Conservation (phyloP, 73 alveolate genomes). For the Tetrahymena malaccensis region DNA sequence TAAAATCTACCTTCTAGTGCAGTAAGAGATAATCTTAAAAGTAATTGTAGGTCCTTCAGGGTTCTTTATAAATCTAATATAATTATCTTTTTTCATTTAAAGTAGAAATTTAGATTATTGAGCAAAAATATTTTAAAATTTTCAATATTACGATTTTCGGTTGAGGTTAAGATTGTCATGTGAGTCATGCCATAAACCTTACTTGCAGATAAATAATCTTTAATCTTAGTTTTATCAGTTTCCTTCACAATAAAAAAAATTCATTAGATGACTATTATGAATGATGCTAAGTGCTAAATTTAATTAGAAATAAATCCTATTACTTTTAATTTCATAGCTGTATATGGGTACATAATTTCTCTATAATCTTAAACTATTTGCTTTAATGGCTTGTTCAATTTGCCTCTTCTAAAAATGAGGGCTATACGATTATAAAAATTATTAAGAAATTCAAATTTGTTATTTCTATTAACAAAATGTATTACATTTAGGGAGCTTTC, state of each 20-base stretch:
- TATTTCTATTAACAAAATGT: not conserved
- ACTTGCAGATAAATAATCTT: slow-evolving; percentile 66
- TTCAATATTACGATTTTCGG: slow-evolving; percentile 44
- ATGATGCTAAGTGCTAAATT: not conserved
- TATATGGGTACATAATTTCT: slow-evolving; percentile 37
- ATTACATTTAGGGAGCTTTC: slow-evolving; percentile 18
- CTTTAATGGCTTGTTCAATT: not conserved
- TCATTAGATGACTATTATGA: not conserved
- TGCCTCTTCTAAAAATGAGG: slow-evolving; percentile 28
- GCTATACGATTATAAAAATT: not conserved
- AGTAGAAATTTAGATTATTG: not conserved
- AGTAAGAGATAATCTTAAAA: slow-evolving; percentile 50
- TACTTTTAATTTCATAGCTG: slow-evolving; percentile 49
- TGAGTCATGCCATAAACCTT: slow-evolving; percentile 65
- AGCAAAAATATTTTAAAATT: not conserved
- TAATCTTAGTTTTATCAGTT: slow-evolving; percentile 60
- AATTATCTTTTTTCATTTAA: slow-evolving; percentile 30
- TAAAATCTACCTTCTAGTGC: slow-evolving; percentile 26
- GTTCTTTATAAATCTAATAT: slow-evolving; percentile 65
- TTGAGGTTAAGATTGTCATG: slow-evolving; percentile 69
- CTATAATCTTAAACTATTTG: slow-evolving; percentile 26
- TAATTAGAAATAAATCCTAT: not conserved
- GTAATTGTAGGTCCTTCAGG: slow-evolving; percentile 84
- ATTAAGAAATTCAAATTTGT: not conserved
- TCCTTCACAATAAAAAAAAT: not conserved